Evolutionary conservation across 805 yeast genomes (phyloP), one percentile per base, ranked within the genome.

Genomic region (Peterozyma toletana): DNA sequence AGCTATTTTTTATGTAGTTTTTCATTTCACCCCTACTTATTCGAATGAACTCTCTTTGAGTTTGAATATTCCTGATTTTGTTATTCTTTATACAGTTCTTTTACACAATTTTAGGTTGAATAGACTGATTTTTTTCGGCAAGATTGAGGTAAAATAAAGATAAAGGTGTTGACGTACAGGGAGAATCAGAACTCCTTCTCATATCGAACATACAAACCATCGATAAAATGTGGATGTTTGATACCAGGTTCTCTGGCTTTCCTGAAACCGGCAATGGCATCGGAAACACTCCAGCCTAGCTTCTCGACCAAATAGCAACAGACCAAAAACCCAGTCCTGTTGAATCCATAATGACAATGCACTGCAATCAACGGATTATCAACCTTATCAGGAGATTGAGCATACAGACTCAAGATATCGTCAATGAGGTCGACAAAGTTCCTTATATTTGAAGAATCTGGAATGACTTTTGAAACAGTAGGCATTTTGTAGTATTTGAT

Each of bases 291-390:
- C 75, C 83, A 76, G 0, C 78, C 78, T 30, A 76, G 58, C 41
- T 63, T 64, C 53, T 82, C 87, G 18, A 85, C 70, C 53, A 84
- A 63, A 55, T 79, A 85, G 53, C 85, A 76, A 55, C 86, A 80
- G 15, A 84, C 76, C 41, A 85, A 67, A 52, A 77, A 84, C 2
- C 93, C 91, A 0, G 91, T 84, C 45, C 91, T 65, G 57, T 84
- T 84, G 61, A 83, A 86, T 5, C 91, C 93, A 55, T 84, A 84
- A 57, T 84, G 93, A 56, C 93, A 84, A 58, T 85, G 93, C 7
- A 85, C 83, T 0, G 54, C 16, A 33, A 43, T 17, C 27, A 51
- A 3, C 29, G 13, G 27, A 21, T 21, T 21, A 21, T 21, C 27
- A 7, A 21, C 27, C 7, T 21, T 21, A 7, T 4, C 7, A 7